Percentiles rank a stretch among this genome's conserved stretches.
These are phyloP conservation scores for Fraxinus albicans DNA, from an alignment of 305 asterid species.

Conservation along the genomic window DNA sequence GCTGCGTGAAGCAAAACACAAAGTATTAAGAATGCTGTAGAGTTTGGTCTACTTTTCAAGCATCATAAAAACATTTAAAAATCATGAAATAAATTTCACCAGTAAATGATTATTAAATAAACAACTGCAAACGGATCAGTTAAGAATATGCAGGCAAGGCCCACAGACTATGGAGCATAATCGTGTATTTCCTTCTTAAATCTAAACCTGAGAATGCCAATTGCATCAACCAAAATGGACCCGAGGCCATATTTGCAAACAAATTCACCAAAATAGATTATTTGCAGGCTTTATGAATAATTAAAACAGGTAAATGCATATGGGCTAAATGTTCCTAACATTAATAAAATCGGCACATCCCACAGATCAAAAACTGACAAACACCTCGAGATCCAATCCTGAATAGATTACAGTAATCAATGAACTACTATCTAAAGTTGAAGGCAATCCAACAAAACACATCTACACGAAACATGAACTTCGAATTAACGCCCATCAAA, in stretches of 20 bases:
- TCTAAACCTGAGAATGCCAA: not conserved
- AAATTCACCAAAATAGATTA: not conserved
- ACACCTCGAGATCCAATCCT: slow-evolving; percentile 16
- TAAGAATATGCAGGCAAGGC: not conserved
- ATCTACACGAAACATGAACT: not conserved
- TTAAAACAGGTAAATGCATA: not conserved
- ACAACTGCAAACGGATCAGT: not conserved
- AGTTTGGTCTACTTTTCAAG: not conserved
- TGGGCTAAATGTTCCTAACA: not conserved
- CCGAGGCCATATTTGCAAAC: not conserved
- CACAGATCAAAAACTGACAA: not conserved
- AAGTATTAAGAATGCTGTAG: slow-evolving; percentile 13
- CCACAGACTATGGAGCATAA: not conserved
- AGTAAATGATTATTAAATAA: not conserved
- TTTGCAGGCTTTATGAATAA: not conserved
- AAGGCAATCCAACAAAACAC: not conserved
- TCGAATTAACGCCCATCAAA: not conserved
- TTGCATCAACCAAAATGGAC: not conserved
- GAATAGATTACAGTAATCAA: not conserved
- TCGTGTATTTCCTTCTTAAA: slow-evolving; percentile 3
- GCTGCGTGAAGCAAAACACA: slow-evolving; percentile 50
- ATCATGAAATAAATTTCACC: not conserved
- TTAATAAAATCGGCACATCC: not conserved
- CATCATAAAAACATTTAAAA: not conserved
- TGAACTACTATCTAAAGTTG: not conserved